Evolutionary conservation across 2,329 filamentous ascomycete species (phyloP).

Genomic region (Pyricularia grisea): DNA sequence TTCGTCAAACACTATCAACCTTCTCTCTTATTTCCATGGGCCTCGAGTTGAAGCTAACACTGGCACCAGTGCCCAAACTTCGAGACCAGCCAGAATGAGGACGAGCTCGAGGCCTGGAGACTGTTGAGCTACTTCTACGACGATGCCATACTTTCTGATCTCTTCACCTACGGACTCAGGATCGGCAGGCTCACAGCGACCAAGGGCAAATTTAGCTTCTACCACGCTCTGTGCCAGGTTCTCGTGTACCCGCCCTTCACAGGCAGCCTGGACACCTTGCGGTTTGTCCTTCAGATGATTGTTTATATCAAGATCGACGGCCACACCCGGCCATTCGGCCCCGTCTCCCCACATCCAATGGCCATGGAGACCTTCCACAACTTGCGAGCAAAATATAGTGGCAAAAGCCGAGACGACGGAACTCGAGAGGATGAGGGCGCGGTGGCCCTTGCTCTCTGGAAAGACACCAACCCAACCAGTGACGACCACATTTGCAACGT

Average conservation of each 20-base stretch:
- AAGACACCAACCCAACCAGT: background rate
- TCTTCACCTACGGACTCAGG: slow-evolving; percentile 1
- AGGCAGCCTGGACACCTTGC: background rate
- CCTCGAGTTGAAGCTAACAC: background rate
- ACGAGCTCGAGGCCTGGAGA: background rate
- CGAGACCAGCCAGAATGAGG: background rate
- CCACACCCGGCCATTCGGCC: background rate
- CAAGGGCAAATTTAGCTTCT: background rate
- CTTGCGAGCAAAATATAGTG: background rate
- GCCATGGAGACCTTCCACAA: background rate
- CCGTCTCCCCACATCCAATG: background rate
- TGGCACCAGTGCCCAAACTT: background rate
- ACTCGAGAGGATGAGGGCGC: background rate
- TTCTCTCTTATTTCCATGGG: background rate
- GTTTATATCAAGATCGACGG: background rate
- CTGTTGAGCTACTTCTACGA: background rate
- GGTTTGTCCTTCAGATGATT: background rate
- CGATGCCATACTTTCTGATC: background rate
- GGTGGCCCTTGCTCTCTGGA: slow-evolving; percentile 1
- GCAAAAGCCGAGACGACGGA: background rate
- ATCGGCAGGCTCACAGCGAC: background rate
- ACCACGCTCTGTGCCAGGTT: background rate
- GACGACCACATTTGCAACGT: background rate
- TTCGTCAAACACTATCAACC: background rate
- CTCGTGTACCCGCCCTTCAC: background rate